These are phyloP conservation scores for Penicillium verrucosum DNA, from an alignment of 2,329 filamentous ascomycete genomes.

Conservation along the genomic window DNA sequence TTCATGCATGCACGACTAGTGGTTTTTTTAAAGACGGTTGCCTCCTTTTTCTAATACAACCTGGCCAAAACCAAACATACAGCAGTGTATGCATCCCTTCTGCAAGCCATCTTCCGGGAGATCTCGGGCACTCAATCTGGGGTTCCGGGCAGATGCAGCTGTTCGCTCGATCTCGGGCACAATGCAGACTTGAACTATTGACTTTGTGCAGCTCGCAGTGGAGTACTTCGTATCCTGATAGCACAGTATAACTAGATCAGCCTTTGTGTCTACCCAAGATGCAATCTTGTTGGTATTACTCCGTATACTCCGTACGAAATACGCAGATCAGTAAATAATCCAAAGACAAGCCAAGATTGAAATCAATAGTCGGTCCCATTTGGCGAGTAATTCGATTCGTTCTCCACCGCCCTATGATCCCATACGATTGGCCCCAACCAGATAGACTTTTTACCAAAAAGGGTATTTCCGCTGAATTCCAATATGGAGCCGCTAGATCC, in stretches of 20 bases:
- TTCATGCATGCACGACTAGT: conserved; percentile 5
- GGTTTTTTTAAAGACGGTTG: background rate
- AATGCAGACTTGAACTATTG: background rate
- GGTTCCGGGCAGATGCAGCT: background rate
- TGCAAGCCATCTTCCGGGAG: conserved; percentile 3
- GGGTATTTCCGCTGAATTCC: background rate
- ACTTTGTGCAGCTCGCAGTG: background rate
- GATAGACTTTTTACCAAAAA: conserved; percentile 12
- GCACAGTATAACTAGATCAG: background rate
- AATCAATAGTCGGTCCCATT: conserved; percentile 1
- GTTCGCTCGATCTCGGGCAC: background rate
- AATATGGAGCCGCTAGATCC: conserved; percentile 7
- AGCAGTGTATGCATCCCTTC: background rate
- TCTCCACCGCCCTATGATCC: background rate
- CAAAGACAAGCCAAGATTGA: background rate
- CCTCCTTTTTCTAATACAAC: background rate
- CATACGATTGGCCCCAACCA: conserved; percentile 4
- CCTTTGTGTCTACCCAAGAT: background rate
- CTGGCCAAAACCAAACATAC: background rate
- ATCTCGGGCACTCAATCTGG: conserved; percentile 4
- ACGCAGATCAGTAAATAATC: background rate
- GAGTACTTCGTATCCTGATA: background rate
- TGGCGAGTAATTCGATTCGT: background rate
- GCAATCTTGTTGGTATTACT: background rate
- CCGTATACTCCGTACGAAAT: background rate